Evolutionary conservation across 148 eudicot genomes (phyloP), one percentile per base, ranked within the genome.

Genomic region (Rhododendron vialii): DNA sequence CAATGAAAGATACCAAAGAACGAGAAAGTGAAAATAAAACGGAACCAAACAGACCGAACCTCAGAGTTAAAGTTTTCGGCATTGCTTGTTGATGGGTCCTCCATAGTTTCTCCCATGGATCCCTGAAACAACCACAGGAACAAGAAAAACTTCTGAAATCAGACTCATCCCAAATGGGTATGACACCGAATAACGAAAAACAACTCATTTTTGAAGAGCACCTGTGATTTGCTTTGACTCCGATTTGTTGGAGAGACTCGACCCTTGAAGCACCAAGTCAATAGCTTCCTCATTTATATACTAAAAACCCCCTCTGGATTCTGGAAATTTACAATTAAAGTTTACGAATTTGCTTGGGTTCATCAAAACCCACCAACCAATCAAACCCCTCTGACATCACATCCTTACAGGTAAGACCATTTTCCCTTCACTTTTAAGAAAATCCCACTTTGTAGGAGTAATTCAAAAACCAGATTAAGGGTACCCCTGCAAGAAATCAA

Each of bases 71-170:
- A 78, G 45, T 30, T 71, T 13, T 41, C 7, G 41, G 51, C 85
- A 77, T 71, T 90, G 88, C 81, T 84, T 36, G 86, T 75, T 36
- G 86, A 80, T 87, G 85, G 83, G 84, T 83, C 86, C 84, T 91
- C 92, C 92, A 93, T 91, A 83, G 50, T 74, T 85, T 87, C 88
- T 28, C 55, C 33, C 9, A 1, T 71, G 76, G 89, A 89, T 88
- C 41, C 84, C 88, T 90, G 43, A 41, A 15, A 7, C 51, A 83
- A 67, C 67, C 79, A 82, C 85, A 75, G 77, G 61, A 85, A 35
- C 86, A 81, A 82, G 65, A 35, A 84, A 77, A 83, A 50, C 83
- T 78, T 83, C 22, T 33, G 63, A 47, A 22, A 28, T 14, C 5
- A 20, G 38, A 59, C 30, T 45, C 30, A 78, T 14, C 30, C 11